Percentiles rank a stretch among this genome's conserved stretches.
These are phyloP conservation scores for Plasmodium fragile DNA, from an alignment of 169 alveolate genomes.

Conservation along the genomic window DNA sequence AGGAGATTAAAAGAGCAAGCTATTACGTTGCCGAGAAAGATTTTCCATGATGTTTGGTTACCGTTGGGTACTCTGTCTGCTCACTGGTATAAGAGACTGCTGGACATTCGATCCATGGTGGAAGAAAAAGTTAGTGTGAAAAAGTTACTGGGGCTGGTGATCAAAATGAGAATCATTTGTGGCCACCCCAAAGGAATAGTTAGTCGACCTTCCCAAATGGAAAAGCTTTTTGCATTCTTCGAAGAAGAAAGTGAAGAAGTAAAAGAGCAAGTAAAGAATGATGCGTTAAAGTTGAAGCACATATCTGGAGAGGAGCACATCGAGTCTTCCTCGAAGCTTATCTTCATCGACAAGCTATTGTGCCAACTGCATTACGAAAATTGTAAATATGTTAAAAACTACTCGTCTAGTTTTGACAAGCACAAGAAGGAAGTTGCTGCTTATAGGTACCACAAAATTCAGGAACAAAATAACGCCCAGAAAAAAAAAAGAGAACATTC, in stretches of 20 bases:
- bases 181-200: slow-evolving; percentile 92
- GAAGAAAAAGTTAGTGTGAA: slow-evolving; percentile 88
- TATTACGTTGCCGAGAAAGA: slow-evolving; percentile 89
- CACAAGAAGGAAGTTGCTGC: slow-evolving; percentile 73
- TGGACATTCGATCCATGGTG: slow-evolving; percentile 86
- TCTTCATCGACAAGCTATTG: slow-evolving; percentile 91
- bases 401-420: slow-evolving; percentile 61
- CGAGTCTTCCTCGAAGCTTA: slow-evolving; percentile 89
- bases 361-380: slow-evolving; percentile 90
- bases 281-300: slow-evolving; percentile 80
- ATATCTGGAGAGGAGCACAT: slow-evolving; percentile 89
- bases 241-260: slow-evolving; percentile 81
- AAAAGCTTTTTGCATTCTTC: slow-evolving; percentile 87
- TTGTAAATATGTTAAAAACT: slow-evolving; percentile 82
- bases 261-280: slow-evolving; percentile 77
- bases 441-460: slow-evolving; percentile 39
- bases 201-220: slow-evolving; percentile 87
- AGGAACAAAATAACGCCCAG: slow-evolving; percentile 59
- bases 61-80: slow-evolving; percentile 89
- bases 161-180: slow-evolving; percentile 92
- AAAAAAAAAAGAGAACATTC: slow-evolving; percentile 62
- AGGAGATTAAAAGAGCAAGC: slow-evolving; percentile 93
- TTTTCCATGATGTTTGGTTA: slow-evolving; percentile 93
- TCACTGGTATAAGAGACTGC: slow-evolving; percentile 88
- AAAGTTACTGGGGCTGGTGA: slow-evolving; percentile 90